Evolutionary conservation across 2,329 filamentous ascomycete species (phyloP).

Genomic region (Fusarium pseudocircinatum): DNA sequence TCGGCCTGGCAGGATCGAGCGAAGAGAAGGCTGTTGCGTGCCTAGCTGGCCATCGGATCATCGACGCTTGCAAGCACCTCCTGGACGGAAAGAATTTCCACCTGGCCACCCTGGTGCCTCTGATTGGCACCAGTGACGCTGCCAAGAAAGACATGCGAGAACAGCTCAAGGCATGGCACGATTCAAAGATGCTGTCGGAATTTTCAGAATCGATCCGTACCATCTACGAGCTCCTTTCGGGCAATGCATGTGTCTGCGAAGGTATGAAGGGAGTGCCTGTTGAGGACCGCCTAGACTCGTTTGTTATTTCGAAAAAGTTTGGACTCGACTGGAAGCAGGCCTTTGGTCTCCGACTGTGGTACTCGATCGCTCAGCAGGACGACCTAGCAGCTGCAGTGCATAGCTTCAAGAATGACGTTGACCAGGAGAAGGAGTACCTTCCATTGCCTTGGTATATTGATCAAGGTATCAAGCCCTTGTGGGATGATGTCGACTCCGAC

Average conservation of each 20-base stretch:
- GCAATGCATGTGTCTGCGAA: constrained; percentile 85
- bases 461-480: constrained; percentile 65
- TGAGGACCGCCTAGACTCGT: constrained; percentile 83
- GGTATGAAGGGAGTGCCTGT: constrained; percentile 77
- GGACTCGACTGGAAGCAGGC: constrained; percentile 92
- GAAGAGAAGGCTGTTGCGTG: constrained; percentile 88
- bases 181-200: constrained; percentile 85
- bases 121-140: constrained; percentile 78
- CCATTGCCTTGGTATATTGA: constrained; percentile 79
- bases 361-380: constrained; percentile 75
- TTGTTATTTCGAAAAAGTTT: constrained; percentile 85
- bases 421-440: constrained; percentile 73
- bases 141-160: constrained; percentile 78
- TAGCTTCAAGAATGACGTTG: constrained; percentile 78
- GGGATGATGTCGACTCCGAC: constrained; percentile 67
- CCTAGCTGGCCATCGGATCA: constrained; percentile 80
- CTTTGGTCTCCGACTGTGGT: constrained; percentile 92
- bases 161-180: constrained; percentile 86
- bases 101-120: constrained; percentile 83
- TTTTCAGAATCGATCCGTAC: constrained; percentile 85
- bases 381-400: constrained; percentile 77
- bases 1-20: constrained; percentile 67
- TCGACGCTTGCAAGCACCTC: constrained; percentile 84
- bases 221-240: constrained; percentile 88
- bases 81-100: constrained; percentile 81